Evolutionary conservation across 108 stramenopile species (phyloP), one percentile per base, ranked within the genome.

Genomic region (Chaetoceros muelleri): DNA sequence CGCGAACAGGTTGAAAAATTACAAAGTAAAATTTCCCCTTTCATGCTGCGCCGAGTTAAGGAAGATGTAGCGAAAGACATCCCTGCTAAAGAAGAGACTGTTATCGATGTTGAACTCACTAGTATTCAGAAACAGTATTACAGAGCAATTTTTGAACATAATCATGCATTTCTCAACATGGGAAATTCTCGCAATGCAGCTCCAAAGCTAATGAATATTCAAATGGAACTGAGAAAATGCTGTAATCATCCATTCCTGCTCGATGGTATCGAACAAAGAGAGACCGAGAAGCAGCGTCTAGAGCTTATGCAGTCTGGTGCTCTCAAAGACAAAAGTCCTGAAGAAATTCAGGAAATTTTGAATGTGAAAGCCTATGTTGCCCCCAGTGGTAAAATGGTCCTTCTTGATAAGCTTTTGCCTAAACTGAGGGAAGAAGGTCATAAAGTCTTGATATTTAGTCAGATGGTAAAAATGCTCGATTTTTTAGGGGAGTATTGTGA

Each of bases 51-150:
- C 8, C 85, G 99, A 28, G 90, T 91, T 13, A 87, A 87, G 50
- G 96, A 96, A 72, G 99, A 99, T 77, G 99, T 99, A 21, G 97
- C 97, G 19, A 97, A 92, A 65, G 96, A 97, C 62, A 96, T 99
- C 46, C 99, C 99, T 24, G 90, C 85, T 27, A 99, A 97, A 72
- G 94, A 96, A 57, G 99, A 99, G 61, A 98, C 99, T 40, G 82
- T 99, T 24, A 95, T 99, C 62, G 96, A 98, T 75, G 97, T 99
- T 13, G 99, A 99, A 69, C 78, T 99, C 49, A 99, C 99, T 46
- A 84, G 83, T 53, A 78, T 95, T 67, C 99, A 99, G 66, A 98
- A 97, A 70, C 94, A 95, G 61, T 98, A 98, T 72, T 99, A 99
- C 70, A 82, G 95, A 24, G 98, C 98, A n/a, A 89, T 97, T 49